Evolutionary conservation across 306 rosid genomes (phyloP).

Genomic region (Cyamopsis tetragonoloba): DNA sequence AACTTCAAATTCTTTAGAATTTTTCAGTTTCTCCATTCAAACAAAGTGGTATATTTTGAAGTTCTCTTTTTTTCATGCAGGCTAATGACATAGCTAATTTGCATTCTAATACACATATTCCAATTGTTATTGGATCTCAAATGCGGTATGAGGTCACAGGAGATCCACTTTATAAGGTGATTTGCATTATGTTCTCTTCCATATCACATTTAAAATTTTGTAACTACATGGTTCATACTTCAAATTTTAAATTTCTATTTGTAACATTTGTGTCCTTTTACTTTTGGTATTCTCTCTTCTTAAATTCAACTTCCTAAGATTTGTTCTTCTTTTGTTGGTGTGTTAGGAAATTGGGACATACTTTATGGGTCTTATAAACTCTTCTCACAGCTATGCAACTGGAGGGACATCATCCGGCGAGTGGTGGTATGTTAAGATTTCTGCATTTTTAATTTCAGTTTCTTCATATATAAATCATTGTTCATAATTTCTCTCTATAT

Average conservation of each 20-base stretch:
- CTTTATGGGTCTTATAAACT: slow-evolving; percentile 80
- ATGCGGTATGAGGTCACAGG: slow-evolving; percentile 83
- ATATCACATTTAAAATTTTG: not conserved
- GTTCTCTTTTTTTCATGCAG: slow-evolving; percentile 34
- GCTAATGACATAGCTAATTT: slow-evolving; percentile 66
- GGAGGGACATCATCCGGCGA: slow-evolving; percentile 90
- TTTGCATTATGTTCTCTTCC: not conserved
- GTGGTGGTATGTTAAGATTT: slow-evolving; percentile 63
- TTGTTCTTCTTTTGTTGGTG: slow-evolving; percentile 17
- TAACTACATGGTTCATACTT: not conserved
- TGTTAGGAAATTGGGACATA: slow-evolving; percentile 67
- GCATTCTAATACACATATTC: slow-evolving; percentile 87
- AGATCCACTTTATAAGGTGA: slow-evolving; percentile 83
- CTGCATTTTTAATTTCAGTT: slow-evolving; percentile 13
- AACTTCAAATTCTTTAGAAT: too few relatives aligned
- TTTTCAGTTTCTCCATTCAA: too few relatives aligned
- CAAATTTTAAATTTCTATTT: not conserved
- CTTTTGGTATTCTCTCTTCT: not conserved
- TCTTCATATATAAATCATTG: slow-evolving; percentile 8
- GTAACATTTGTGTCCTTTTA: not conserved
- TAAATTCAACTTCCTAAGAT: not conserved
- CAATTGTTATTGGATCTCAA: slow-evolving; percentile 83
- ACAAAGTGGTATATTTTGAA: too few relatives aligned
- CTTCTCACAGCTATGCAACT: slow-evolving; percentile 94
- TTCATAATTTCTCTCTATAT: slow-evolving; percentile 10